Evolutionary conservation across 345 rosid species (phyloP).

Genomic region (Rhizophora apiculata): DNA sequence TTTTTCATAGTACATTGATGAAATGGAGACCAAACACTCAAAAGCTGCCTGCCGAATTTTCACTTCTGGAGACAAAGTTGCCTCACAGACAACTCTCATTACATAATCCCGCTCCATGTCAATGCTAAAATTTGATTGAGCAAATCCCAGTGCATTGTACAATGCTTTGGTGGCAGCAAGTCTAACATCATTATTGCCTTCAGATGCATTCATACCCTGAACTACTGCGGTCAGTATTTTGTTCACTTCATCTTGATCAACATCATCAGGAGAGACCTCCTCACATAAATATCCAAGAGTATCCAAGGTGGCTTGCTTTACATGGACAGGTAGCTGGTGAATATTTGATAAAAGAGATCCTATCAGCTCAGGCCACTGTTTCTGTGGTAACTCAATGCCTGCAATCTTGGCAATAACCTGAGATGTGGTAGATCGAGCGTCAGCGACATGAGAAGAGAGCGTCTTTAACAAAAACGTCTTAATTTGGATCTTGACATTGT

Average conservation of each 20-base stretch:
- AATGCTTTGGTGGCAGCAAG: conserved; percentile 5
- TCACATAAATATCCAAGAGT: conserved; percentile 3
- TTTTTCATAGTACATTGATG: conserved; percentile 3
- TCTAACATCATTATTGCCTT: not conserved
- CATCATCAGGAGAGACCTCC: conserved; percentile 2
- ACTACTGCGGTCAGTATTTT: conserved; percentile 4
- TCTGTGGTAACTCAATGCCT: not conserved
- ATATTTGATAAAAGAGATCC: not conserved
- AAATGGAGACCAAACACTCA: conserved; percentile 10
- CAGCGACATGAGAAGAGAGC: not conserved
- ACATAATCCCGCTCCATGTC: conserved; percentile 5
- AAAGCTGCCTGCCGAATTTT: conserved; percentile 2
- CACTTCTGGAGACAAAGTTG: not conserved
- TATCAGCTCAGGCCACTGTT: conserved; percentile 1
- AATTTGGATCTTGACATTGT: not conserved
- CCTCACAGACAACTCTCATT: conserved; percentile 1
- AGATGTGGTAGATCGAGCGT: not conserved
- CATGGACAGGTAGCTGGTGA: not conserved
- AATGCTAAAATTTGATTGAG: conserved; percentile 5
- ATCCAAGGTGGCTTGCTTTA: not conserved
- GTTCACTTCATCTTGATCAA: not conserved
- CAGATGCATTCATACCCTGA: conserved; percentile 5
- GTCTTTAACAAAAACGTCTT: not conserved
- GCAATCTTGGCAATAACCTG: conserved; percentile 3
- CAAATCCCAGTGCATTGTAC: conserved; percentile 2